Evolutionary conservation across 176 grass and related monocot genomes (phyloP).

Genomic region (Eragrostis nindensis): DNA sequence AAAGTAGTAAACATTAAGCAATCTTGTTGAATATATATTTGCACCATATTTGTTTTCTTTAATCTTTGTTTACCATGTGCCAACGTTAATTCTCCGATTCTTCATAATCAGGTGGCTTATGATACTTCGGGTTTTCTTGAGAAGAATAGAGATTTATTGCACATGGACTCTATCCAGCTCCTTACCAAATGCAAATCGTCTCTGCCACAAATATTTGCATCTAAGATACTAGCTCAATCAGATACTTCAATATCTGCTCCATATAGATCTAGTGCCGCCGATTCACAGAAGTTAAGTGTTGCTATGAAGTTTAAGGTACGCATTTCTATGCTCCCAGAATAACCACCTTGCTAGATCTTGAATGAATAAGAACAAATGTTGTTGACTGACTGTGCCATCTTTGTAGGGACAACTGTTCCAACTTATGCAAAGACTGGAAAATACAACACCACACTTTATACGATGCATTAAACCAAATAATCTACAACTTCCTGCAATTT

Average conservation of each 20-base stretch:
- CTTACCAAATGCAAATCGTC: conserved; percentile 75
- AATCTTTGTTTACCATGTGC: conserved; percentile 23
- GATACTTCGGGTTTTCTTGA: conserved; percentile 93
- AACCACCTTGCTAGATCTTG: conserved; percentile 29
- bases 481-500: conserved; percentile 87
- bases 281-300: conserved; percentile 95
- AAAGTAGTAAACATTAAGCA: background rate
- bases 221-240: conserved; percentile 88
- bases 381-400: conserved; percentile 1
- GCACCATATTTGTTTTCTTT: conserved; percentile 1
- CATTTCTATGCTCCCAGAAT: conserved; percentile 15
- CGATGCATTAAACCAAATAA: conserved; percentile 99
- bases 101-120: conserved; percentile 69
- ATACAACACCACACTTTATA: conserved; percentile 95
- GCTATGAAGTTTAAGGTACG: conserved; percentile 96
- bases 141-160: conserved; percentile 98
- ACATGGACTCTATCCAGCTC: conserved; percentile 91
- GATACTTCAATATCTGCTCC: conserved; percentile 57
- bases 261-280: conserved; percentile 75
- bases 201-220: conserved; percentile 85
- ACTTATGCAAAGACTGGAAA: conserved; percentile 96
- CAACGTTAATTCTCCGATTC: conserved; percentile 26
- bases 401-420: conserved; percentile 91
- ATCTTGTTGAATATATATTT: background rate
- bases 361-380: conserved; percentile 27